Evolutionary conservation across 805 yeast genomes (phyloP), one percentile per base, ranked within the genome.

Genomic region (Kazachstania psychrophila): DNA sequence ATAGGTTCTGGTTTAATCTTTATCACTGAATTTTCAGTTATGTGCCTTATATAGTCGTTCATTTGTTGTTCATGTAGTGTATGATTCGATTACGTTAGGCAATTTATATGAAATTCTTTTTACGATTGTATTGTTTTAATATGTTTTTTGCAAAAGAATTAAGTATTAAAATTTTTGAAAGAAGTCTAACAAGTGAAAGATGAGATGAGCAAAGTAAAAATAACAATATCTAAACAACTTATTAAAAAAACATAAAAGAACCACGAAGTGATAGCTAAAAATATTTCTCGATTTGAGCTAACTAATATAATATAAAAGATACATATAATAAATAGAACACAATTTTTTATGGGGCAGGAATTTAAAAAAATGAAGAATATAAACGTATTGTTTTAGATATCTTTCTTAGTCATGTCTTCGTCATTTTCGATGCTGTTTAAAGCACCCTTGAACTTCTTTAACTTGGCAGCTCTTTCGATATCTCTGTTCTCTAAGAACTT

Each of bases 1-100:
- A 76, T 80, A 0, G 92, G 79, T 13, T 52, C 61, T 0, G 95
- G 94, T 8, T 58, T 46, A 4, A 68, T 48, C 20, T 39, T 38
- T 1, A 62, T 42, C 8, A 58, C 52, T 6, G 40, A 24, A 15
- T 34, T 38, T 6, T 34, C 42, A 4, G 23, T 17, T 5, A 30
- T 22, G 26, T 47, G 46, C 26, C 47, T 43, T 8, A 48, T 43
- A 31, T 46, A 38, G 13, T 38, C 40, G n/a, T 39, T 38, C 53
- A 48, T 48, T 14, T n/a, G n/a, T n/a, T n/a, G n/a, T n/a, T n/a
- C n/a, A n/a, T n/a, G n/a, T n/a, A n/a, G n/a, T n/a, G n/a, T n/a
- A n/a, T 34, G 12, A 16, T 22, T 7, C 5, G 22, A 22, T 5
- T 34, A 8, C 19, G 3, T 19, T 12, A 9, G 20, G 6, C 14